A percentile compares a stretch with the other conserved stretches of the same genome.
Evolutionary conservation across 345 rosid species (phyloP).

Genomic region (Erysimum cheiranthoides): DNA sequence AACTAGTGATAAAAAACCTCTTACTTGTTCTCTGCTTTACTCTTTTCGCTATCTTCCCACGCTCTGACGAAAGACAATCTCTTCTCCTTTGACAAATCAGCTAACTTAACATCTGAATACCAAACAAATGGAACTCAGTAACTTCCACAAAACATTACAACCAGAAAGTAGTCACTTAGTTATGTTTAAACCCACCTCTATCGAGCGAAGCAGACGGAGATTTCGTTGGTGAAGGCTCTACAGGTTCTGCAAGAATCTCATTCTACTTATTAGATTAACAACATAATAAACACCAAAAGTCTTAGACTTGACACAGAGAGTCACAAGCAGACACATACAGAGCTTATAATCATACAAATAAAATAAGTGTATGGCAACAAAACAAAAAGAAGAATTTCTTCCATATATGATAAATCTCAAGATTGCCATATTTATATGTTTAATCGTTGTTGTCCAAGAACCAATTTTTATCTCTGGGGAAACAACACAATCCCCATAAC

Average conservation of each 20-base stretch:
- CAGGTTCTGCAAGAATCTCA: conserved; percentile 56
- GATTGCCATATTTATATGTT: not conserved
- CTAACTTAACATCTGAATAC: conserved; percentile 77
- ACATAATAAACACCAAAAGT: conserved; percentile 9
- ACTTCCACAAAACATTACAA: conserved; percentile 27
- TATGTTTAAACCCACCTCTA: conserved; percentile 57
- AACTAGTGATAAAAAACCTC: not conserved
- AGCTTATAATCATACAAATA: not conserved
- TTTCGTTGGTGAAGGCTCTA: conserved; percentile 59
- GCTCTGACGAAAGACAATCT: conserved; percentile 68
- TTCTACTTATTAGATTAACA: conserved; percentile 17
- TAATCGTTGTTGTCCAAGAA: not conserved
- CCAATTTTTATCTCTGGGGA: not conserved
- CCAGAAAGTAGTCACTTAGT: not conserved
- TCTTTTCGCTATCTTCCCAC: conserved; percentile 91
- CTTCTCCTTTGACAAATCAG: conserved; percentile 81
- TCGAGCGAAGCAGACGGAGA: conserved; percentile 67
- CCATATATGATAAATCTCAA: not conserved
- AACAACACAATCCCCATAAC: conserved; percentile 18
- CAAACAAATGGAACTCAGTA: not conserved
- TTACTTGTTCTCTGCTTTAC: conserved; percentile 88
- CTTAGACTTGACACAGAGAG: not conserved
- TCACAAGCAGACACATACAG: conserved; percentile 4
- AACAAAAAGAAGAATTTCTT: not conserved
- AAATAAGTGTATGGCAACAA: not conserved